Conservation (phyloP, 495 filamentous ascomycete genomes). For the Xylaria palmicola region DNA sequence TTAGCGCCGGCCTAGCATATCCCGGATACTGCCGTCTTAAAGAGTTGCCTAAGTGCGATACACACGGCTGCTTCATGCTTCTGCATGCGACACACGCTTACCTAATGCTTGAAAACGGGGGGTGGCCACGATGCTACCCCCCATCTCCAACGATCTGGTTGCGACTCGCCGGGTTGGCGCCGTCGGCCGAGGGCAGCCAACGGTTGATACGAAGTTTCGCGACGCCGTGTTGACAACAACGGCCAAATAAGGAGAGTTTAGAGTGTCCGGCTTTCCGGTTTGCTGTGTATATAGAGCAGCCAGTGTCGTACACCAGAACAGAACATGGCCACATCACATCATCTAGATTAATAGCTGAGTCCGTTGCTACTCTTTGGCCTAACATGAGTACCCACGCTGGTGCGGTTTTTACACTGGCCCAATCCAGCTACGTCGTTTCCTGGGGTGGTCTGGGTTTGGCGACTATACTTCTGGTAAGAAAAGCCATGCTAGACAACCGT, state of each 20-base stretch:
- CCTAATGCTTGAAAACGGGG: background rate
- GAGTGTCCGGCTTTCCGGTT: no score
- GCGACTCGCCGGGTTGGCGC: background rate
- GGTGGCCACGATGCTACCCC: background rate
- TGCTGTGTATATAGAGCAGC: no score
- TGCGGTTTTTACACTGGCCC: background rate
- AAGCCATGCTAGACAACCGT: background rate
- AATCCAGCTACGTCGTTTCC: slow-evolving; percentile 1
- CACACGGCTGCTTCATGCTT: no score
- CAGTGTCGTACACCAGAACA: no score
- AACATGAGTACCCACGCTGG: background rate
- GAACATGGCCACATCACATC: no score
- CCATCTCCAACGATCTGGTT: background rate
- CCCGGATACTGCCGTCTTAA: no score
- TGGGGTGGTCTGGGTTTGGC: slow-evolving; percentile 3
- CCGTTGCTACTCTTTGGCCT: background rate
- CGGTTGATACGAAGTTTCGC: background rate
- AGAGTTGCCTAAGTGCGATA: no score
- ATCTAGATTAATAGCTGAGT: no score
- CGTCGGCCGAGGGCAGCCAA: background rate
- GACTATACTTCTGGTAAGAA: background rate
- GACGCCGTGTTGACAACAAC: background rate
- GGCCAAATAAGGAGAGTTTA: background rate
- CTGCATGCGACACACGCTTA: no score
- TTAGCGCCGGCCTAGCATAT: no score